phyloP scores from a whole-genome alignment of 108 stramenopile species.

The Nitzschia palea region DNA sequence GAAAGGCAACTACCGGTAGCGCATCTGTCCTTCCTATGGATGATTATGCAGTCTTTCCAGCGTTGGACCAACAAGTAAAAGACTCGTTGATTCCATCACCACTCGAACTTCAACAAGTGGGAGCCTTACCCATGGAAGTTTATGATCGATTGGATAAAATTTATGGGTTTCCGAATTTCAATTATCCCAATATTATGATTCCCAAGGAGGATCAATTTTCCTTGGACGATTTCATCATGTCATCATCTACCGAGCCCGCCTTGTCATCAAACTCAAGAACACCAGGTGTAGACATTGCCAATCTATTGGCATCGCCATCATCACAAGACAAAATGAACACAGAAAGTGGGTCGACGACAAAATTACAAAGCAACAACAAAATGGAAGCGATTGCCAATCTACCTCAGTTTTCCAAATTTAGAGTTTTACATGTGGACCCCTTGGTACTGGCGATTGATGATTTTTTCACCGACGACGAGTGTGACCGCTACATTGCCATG shows the following conservation, averaged over 20 bases:
- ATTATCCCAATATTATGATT: conserved; percentile 37
- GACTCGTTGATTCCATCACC: conserved; percentile 59
- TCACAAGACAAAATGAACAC: conserved; percentile 7
- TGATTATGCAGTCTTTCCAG: conserved; percentile 63
- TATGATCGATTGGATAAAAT: conserved; percentile 82
- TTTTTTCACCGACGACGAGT: conserved; percentile 77
- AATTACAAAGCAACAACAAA: conserved; percentile 2
- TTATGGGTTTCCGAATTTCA: conserved; percentile 81
- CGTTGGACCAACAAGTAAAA: conserved; percentile 52
- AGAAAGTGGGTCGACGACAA: neutral
- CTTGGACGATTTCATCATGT: conserved; percentile 54
- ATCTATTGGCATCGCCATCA: conserved; percentile 30
- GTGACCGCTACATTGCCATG: conserved; percentile 70
- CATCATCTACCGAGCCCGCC: neutral
- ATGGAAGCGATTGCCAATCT: conserved; percentile 20
- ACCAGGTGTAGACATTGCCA: conserved; percentile 15
- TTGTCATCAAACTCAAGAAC: neutral
- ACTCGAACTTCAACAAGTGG: conserved; percentile 20
- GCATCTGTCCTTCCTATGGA: conserved; percentile 6
- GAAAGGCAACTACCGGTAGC: neutral
- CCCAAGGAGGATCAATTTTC: conserved; percentile 24
- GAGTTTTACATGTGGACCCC: conserved; percentile 76
- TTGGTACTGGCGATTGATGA: conserved; percentile 73
- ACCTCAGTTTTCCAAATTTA: conserved; percentile 68
- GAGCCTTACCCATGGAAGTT: conserved; percentile 58